Base-by-base conservation (phyloP, 2,329 filamentous ascomycete species). In the Tolypocladium inflatum region DNA sequence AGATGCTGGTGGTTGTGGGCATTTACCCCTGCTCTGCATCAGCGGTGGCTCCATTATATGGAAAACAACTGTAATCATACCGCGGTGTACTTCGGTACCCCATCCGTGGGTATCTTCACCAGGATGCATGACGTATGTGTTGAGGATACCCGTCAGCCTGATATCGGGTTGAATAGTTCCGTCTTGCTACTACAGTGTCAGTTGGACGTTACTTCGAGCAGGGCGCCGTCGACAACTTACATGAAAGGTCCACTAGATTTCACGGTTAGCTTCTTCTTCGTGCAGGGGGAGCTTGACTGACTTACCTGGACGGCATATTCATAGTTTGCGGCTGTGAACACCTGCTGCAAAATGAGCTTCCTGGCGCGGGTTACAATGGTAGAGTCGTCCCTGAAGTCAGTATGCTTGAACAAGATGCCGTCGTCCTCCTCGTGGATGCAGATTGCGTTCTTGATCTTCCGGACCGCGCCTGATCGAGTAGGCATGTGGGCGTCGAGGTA, bases 1-100 rank as follows among this genome's bases (percentile, higher is more conserved):
- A 97, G 81, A 72, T 97, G 92, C 73, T 97, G 91, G 73, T 97
- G 92, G 76, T 96, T 96, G 76, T 96, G 92, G 0, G 92, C 92
- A 67, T 96, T 96, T 68, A 96, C 91, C 45, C 90, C 79, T 66
- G 55, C 55, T 26, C 15, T 39, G 15, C 17, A 30, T 57, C 19
- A 55, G 54, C 33, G 19, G 19, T 39, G n/a, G 30, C 30, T 8
- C 41, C 13, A 26, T 23, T 4, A 11, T n/a, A n/a, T n/a, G 19
- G 41, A 19, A 21, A 21, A n/a, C 9, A n/a, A n/a, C 1, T 11
- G 19, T 11, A n/a, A 21, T 3, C 41, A n/a, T 42, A 42, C 41
- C 41, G 7, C 41, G 19, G n/a, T 42, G 41, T 11, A 42, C 41
- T 21, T 42, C 41, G 19, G 19, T 42, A n/a, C 41, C 41, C 41